Percentiles rank a stretch among this genome's conserved stretches.
Conservation (phyloP, 2,329 filamentous ascomycete species). For the Phyllosticta citrichinensis region DNA sequence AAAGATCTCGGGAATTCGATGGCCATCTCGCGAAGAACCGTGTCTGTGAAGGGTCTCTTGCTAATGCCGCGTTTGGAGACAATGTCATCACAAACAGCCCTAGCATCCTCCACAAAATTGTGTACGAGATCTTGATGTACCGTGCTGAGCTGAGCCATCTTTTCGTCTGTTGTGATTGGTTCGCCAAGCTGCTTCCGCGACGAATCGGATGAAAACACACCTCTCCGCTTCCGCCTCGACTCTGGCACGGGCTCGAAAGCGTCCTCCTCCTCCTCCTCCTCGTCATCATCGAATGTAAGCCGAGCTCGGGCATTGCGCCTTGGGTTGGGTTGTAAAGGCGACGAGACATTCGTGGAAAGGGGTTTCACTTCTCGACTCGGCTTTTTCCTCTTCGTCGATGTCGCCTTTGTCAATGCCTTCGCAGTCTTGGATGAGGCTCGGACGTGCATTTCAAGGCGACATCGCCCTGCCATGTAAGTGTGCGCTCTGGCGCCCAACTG, state of each 20-base stretch:
- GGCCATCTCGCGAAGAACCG: conserved; percentile 62
- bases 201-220: not conserved
- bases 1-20: conserved; percentile 55
- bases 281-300: conserved; percentile 11
- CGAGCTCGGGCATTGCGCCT: conserved; percentile 19
- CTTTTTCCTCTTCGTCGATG: conserved; percentile 12
- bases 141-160: conserved; percentile 45
- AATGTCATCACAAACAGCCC: conserved; percentile 49
- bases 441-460: conserved; percentile 43
- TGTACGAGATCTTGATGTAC: conserved; percentile 55
- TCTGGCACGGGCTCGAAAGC: conserved; percentile 36
- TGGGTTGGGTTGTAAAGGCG: conserved; percentile 44
- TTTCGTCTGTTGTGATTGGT: conserved; percentile 49
- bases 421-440: conserved; percentile 37
- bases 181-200: conserved; percentile 36
- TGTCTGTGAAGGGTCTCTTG: conserved; percentile 55
- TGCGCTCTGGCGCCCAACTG: conserved; percentile 34
- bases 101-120: conserved; percentile 55
- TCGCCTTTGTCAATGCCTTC: conserved; percentile 22
- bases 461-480: conserved; percentile 36
- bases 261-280: conserved; percentile 27
- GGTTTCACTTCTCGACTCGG: conserved; percentile 39
- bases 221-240: conserved; percentile 12
- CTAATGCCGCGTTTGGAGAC: conserved; percentile 49
- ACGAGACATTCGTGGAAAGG: conserved; percentile 57